These are phyloP conservation scores for Aspergillus sergii DNA, from an alignment of 2,329 filamentous ascomycete genomes.

Conservation along the genomic window DNA sequence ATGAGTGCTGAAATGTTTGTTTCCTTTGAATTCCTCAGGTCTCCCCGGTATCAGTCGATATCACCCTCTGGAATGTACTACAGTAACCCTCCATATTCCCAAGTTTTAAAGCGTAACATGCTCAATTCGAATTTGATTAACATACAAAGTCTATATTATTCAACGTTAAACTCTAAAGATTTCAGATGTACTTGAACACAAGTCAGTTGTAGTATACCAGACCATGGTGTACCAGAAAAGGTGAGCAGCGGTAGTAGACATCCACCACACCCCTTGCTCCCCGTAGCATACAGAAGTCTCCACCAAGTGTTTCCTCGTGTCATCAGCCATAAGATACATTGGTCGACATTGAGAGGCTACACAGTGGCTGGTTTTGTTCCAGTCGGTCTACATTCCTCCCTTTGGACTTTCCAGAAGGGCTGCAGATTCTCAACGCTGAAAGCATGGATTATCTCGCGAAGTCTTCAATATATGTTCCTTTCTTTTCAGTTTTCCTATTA, in stretches of 20 bases:
- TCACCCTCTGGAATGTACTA: slow-evolving; percentile 20
- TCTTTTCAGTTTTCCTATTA: background rate
- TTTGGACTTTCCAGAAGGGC: background rate
- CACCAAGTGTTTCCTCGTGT: background rate
- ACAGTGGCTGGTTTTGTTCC: background rate
- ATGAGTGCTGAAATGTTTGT: slow-evolving; percentile 24
- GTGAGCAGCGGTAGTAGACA: background rate
- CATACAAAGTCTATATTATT: background rate
- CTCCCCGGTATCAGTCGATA: slow-evolving; percentile 14
- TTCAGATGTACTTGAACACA: background rate
- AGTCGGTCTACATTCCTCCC: background rate
- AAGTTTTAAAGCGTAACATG: background rate
- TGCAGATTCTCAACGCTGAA: background rate
- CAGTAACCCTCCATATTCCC: slow-evolving; percentile 7
- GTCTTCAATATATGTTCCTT: background rate
- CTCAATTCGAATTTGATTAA: no score
- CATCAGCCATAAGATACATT: background rate
- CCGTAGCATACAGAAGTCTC: background rate
- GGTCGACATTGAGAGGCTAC: background rate
- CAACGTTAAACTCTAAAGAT: background rate
- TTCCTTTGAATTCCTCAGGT: slow-evolving; percentile 22
- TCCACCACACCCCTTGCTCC: background rate
- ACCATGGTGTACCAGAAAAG: background rate
- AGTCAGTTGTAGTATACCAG: background rate
- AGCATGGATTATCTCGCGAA: background rate